Base-by-base conservation (phyloP, 257 asterid genomes). In the Salvia miltiorrhiza region DNA sequence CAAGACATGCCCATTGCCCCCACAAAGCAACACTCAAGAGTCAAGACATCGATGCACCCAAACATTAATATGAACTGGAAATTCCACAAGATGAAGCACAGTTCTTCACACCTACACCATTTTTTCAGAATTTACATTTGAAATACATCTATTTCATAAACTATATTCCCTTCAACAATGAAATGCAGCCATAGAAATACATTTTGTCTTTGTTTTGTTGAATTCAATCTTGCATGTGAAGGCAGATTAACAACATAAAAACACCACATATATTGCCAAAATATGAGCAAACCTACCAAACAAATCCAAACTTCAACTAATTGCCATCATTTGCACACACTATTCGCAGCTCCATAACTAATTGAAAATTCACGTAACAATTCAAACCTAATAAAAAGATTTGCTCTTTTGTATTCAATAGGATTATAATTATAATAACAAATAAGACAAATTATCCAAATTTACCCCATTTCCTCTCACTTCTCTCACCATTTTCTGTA, bases 181-280 rank as follows among this genome's bases (percentile, higher is more conserved):
- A 57, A 57, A 70, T 57, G 70, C 73, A 71, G 67, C 68, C 41
- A 45, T 32, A 44, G 16, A 63, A 24, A 54, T 23, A 41, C 63
- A 58, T 49, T 30, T 30, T 2, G 35, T 30, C n/a, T 53, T 47
- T 20, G 39, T 73, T 69, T 68, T 9, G 11, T 49, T 69, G 43
- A 47, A 23, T 71, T 33, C 28, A 20, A 45, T 49, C 56, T 33
- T 70, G 45, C 59, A 74, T 50, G 64, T 20, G 59, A 50, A 43
- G n/a, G n/a, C n/a, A n/a, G n/a, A n/a, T n/a, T n/a, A n/a, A n/a
- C n/a, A n/a, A n/a, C n/a, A n/a, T n/a, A n/a, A n/a, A n/a, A n/a
- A n/a, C n/a, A 57, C 61, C 54, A 28, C 24, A 56, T 17, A 23
- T 16, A 19, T 32, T 30, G 23, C 32, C 21, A 62, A 54, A 9